Evolutionary conservation across 768 basidiomycete genomes (phyloP).

Genomic region (Naganishia onofrii): DNA sequence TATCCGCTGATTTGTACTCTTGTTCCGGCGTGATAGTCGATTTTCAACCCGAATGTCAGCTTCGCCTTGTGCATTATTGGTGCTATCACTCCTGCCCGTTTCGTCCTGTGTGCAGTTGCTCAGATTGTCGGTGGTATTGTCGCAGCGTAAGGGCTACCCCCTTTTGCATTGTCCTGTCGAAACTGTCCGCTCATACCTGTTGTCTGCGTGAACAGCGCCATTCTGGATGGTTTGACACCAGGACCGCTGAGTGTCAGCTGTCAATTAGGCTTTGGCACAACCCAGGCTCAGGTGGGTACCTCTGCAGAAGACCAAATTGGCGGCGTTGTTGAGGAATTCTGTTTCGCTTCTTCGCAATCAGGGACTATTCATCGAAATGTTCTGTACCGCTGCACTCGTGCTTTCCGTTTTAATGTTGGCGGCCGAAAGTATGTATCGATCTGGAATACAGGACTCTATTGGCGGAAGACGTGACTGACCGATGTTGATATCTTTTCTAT

Average conservation of each 20-base stretch:
- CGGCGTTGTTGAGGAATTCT: too few species aligned
- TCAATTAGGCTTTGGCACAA: slow-evolving; percentile 40
- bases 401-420: slow-evolving; percentile 48
- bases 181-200: too few species aligned
- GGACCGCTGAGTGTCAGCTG: slow-evolving; percentile 37
- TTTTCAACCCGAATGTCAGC: slow-evolving; percentile 33
- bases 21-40: not conserved
- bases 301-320: too few species aligned
- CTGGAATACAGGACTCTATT: not conserved
- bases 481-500: slow-evolving; percentile 24
- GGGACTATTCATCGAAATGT: slow-evolving; percentile 51
- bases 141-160: slow-evolving; percentile 15
- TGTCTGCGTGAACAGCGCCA: slow-evolving; percentile 29
- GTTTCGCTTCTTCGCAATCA: too few species aligned
- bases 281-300: slow-evolving; percentile 27
- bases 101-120: slow-evolving; percentile 34
- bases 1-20: too few species aligned
- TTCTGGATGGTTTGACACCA: slow-evolving; percentile 47
- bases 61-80: slow-evolving; percentile 44
- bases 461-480: slow-evolving; percentile 17
- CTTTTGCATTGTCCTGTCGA: not conserved
- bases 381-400: slow-evolving; percentile 44
- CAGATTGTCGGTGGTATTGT: slow-evolving; percentile 30
- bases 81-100: slow-evolving; percentile 45
- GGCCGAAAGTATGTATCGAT: slow-evolving; percentile 35